Percentiles rank a stretch among this genome's conserved stretches.
Evolutionary conservation across 1,284 basidiomycete genomes (phyloP).

Genomic region (Trichosporon sp.): DNA sequence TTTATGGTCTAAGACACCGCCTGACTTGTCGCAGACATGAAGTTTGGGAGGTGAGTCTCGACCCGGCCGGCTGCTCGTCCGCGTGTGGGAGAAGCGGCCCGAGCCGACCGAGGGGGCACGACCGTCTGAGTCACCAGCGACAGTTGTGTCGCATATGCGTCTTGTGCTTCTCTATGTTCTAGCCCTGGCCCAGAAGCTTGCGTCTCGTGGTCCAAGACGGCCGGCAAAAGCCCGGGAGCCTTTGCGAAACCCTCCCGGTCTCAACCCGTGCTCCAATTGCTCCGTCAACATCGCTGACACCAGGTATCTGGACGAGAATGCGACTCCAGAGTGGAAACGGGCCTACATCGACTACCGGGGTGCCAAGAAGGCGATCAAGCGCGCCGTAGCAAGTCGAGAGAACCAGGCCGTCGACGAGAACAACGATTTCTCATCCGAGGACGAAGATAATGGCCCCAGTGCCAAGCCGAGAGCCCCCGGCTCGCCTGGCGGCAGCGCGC

Average conservation of each 20-base stretch:
- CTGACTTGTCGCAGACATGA: conserved; percentile 17
- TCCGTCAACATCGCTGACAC: no score
- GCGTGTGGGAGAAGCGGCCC: neutral
- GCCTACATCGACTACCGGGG: conserved; percentile 49
- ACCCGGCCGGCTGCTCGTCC: no score
- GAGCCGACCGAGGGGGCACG: no score
- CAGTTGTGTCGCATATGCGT: no score
- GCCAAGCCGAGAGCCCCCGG: neutral
- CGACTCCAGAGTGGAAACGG: conserved; percentile 48
- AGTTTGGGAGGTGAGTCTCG: conserved; percentile 30
- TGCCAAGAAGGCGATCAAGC: conserved; percentile 48
- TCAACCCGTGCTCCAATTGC: no score
- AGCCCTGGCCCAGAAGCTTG: no score
- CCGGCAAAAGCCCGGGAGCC: no score
- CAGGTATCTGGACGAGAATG: conserved; percentile 45
- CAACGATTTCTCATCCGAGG: conserved; percentile 31
- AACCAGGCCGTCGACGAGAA: conserved; percentile 20
- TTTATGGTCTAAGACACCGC: no score
- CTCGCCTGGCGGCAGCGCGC: neutral
- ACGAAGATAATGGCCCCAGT: conserved; percentile 42
- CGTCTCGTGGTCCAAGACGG: no score
- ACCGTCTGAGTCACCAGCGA: no score
- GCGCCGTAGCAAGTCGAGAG: conserved; percentile 29
- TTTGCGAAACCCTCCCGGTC: no score
- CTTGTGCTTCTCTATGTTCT: no score